Conservation (phyloP, 164 flowering plant species). For the Sextonia rubra region DNA sequence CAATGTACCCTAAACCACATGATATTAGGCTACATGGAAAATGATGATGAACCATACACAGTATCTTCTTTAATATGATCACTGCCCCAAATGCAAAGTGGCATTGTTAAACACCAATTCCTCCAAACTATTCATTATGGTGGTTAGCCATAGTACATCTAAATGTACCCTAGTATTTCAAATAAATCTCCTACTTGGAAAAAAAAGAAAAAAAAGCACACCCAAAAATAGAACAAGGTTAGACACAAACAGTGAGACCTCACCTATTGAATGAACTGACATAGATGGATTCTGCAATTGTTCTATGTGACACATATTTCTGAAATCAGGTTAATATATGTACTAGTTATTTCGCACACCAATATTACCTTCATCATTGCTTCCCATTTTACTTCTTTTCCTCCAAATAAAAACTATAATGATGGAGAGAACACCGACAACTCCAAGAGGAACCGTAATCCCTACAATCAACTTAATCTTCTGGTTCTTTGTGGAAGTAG, state of each 20-base stretch:
- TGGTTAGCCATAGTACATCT: background rate
- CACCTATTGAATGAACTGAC: background rate
- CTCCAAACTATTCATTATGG: background rate
- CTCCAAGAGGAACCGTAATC: conserved; percentile 37
- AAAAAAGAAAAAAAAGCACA: background rate
- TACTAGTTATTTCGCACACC: background rate
- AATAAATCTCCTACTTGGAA: background rate
- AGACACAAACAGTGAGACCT: background rate
- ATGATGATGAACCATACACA: too few relatives aligned
- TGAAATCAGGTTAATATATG: background rate
- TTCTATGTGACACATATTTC: background rate
- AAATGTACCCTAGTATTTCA: background rate
- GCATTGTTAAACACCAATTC: too few relatives aligned
- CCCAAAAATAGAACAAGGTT: background rate
- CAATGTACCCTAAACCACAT: too few relatives aligned
- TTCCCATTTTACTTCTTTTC: conserved; percentile 25
- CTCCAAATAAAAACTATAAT: conserved; percentile 23
- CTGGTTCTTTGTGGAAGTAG: conserved; percentile 27
- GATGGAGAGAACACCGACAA: conserved; percentile 25
- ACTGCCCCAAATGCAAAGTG: too few relatives aligned
- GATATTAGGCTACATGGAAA: too few relatives aligned
- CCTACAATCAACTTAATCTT: conserved; percentile 57
- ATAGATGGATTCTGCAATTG: background rate
- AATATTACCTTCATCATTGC: conserved; percentile 39
- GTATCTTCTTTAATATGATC: too few relatives aligned